Conservation (phyloP, 2,329 filamentous ascomycete genomes). For the Juglanconis juglandina region DNA sequence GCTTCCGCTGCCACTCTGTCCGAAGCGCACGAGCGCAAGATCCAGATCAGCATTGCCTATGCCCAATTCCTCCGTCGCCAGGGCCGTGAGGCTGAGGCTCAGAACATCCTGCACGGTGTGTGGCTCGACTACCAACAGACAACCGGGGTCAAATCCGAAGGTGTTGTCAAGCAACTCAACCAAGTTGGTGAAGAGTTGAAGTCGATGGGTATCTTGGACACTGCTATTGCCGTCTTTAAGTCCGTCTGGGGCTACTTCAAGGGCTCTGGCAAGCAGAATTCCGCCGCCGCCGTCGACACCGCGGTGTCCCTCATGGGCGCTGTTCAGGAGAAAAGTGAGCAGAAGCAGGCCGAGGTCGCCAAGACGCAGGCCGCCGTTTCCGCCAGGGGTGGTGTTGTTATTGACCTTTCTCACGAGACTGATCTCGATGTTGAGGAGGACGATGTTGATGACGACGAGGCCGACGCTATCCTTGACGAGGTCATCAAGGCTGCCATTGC, state of each 20-base stretch:
- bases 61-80: slow-evolving; percentile 20
- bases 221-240: slow-evolving; percentile 20
- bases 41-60: slow-evolving; percentile 20
- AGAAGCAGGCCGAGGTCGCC: slow-evolving; percentile 15
- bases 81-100: slow-evolving; percentile 17
- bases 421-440: slow-evolving; percentile 12
- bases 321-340: slow-evolving; percentile 16
- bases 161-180: slow-evolving; percentile 19
- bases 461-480: slow-evolving; percentile 16
- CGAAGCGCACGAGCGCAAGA: slow-evolving; percentile 22
- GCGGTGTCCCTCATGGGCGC: slow-evolving; percentile 17
- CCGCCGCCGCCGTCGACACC: slow-evolving; percentile 17
- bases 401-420: slow-evolving; percentile 13
- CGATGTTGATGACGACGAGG: slow-evolving; percentile 17
- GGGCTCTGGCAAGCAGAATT: slow-evolving; percentile 19
- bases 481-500: slow-evolving; percentile 14
- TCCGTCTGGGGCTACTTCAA: slow-evolving; percentile 21
- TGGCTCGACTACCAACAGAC: slow-evolving; percentile 21
- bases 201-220: slow-evolving; percentile 19
- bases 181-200: slow-evolving; percentile 20
- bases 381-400: slow-evolving; percentile 11
- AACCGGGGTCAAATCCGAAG: slow-evolving; percentile 18
- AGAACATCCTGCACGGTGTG: slow-evolving; percentile 21
- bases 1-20: slow-evolving; percentile 14
- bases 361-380: slow-evolving; percentile 13